A percentile compares a stretch with the other conserved stretches of the same genome.
These are phyloP conservation scores for Amanita thiersii DNA, from an alignment of 768 basidiomycete species.

Conservation along the genomic window DNA sequence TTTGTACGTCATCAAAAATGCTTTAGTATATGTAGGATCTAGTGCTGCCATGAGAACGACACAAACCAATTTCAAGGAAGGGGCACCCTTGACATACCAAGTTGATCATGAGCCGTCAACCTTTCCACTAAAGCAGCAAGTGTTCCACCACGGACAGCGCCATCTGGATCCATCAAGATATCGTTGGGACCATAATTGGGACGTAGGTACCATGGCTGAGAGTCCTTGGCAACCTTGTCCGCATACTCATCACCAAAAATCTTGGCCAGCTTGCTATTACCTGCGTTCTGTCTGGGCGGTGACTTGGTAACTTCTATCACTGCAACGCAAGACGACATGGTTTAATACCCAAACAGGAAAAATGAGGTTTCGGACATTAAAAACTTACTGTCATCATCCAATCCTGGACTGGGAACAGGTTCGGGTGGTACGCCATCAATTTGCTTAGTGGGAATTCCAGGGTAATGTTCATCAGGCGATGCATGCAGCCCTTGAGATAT, in stretches of 20 bases:
- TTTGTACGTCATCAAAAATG: constrained; percentile 95
- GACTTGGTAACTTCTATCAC: constrained; percentile 20
- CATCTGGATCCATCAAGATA: constrained; percentile 80
- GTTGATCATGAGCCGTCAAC: constrained; percentile 84
- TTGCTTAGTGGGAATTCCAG: background rate
- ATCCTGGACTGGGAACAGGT: constrained; percentile 10
- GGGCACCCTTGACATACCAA: constrained; percentile 42
- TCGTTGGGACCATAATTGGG: constrained; percentile 75
- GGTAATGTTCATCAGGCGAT: background rate
- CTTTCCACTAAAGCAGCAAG: constrained; percentile 81
- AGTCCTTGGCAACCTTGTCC: constrained; percentile 34
- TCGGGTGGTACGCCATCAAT: background rate
- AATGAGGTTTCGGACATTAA: background rate
- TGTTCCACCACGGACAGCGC: constrained; percentile 80
- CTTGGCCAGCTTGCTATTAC: constrained; percentile 52
- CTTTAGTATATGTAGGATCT: constrained; percentile 78
- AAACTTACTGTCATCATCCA: constrained; percentile 32
- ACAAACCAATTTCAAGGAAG: constrained; percentile 4
- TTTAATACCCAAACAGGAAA: constrained; percentile 3
- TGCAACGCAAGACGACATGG: too few species aligned
- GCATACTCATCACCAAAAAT: constrained; percentile 55
- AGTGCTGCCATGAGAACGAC: constrained; percentile 5
- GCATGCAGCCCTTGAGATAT: background rate
- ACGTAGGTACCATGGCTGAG: constrained; percentile 77
- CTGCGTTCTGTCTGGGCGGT: constrained; percentile 20